Evolutionary conservation across 2,329 filamentous ascomycete species (phyloP), one percentile per base, ranked within the genome.

Genomic region (Clarireedia hainanense): DNA sequence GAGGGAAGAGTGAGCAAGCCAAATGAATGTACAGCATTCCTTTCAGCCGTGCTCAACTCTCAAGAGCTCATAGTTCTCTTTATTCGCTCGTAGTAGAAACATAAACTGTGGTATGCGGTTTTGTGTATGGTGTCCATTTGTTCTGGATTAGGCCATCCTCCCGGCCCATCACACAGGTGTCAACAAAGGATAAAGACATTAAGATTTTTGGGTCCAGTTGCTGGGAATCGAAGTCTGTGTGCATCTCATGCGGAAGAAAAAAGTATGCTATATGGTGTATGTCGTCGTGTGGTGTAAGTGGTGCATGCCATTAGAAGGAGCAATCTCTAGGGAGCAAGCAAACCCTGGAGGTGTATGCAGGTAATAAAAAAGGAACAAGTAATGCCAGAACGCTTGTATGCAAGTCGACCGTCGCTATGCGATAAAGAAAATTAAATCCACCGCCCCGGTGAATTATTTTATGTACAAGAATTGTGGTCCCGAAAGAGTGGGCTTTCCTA

Each of bases 391-490:
- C 47, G 47, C 43, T 56, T 47, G 30, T 27, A 52, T 56, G 43
- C 17, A 40, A 47, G 43, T 27, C 40, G 27, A 39, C 55, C 49
- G 40, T 52, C 55, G 55, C 55, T 56, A 56, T 56, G 55, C 55
- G 15, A 50, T 20, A 56, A 46, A 52, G 36, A 17, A 39, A 56
- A 56, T 47, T 56, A 47, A 47, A 51, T 20, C 34, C 17, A 47
- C 23, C 27, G 37, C 46, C 36, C 34, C 14, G n/a, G 27, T 27
- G 36, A 27, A 34, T 30, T 24, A 30, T 26, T 26, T 34, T 56
- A 56, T 56, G 49, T 56, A 56, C 55, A 53, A 52, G 55, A 56
- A 56, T 42, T 30, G 27, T 39, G 24, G 23, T 52, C 43, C n/a
- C 37, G 27, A 36, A 52, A 47, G 34, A 20, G 23, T 34, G 9